Base-by-base conservation (phyloP, 306 rosid species). In the Castanea crenata region DNA sequence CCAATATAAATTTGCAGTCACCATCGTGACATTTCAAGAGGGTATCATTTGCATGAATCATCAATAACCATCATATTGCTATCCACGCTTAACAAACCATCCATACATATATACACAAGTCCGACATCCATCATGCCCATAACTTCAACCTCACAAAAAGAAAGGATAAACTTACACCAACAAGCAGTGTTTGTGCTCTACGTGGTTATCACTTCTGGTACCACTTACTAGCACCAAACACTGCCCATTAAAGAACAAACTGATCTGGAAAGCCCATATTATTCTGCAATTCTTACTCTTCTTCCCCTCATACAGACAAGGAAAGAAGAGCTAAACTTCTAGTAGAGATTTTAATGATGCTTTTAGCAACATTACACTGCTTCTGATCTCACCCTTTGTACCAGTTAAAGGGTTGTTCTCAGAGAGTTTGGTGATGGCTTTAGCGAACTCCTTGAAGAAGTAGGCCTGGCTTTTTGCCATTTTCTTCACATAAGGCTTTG, bases 371-470 rank as follows among this genome's bases (percentile, higher is more conserved):
- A 84, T 89, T 91, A 87, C 99, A 95, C 79, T 95, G 94, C 85
- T 84, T 78, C 99, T 85, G 85, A 95, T 87, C 92, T 95, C 99
- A 54, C 98, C 98, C 85, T 91, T 82, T 0, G 88, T 63, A 34
- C 99, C 99, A 19, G 98, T 95, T 20, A 95, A 94, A 80, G 99
- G 99, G 76, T 93, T 95, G 88, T 95, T 95, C 74, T 95, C 99
- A 51, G 99, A 95, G 44, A 95, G 93, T 25, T 87, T 64, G 61
- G 94, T 49, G 58, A 95, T 88, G 73, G 99, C 99, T 78, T 87
- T 88, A 1, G 97, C 86, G 25, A 95, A 93, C 67, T 95, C 88
- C 88, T 87, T 91, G 88, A 91, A 92, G 92, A 92, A 95, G 78
- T 92, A 95, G 81, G 86, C 91, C 69, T 95, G 96, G 80, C 88